A percentile compares a stretch with the other conserved stretches of the same genome.
phyloP scores from a whole-genome alignment of 139 green algal genomes.

The Pleodorina starrii region DNA sequence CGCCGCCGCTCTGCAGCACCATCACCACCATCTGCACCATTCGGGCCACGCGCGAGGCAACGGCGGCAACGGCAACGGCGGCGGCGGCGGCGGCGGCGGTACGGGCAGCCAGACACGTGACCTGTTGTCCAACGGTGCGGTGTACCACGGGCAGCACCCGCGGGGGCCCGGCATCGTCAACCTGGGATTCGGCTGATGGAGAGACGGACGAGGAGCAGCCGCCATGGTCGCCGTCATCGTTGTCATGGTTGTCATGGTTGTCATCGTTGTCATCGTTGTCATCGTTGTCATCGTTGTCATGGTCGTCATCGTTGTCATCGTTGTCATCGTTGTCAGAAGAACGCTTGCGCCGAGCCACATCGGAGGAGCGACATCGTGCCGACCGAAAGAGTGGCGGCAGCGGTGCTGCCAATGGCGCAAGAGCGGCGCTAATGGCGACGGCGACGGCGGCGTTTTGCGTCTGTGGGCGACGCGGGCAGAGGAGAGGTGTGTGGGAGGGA shows the following conservation, averaged over 20 bases:
- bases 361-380: not conserved
- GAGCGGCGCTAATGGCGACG: no score
- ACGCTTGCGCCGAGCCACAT: not conserved
- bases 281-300: not conserved
- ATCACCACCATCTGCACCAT: slow-evolving; percentile 5
- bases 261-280: not conserved
- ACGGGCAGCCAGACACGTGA: not conserved
- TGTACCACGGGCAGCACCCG: slow-evolving; percentile 42
- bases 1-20: not conserved
- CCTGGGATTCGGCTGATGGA: slow-evolving; percentile 36
- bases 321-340: not conserved
- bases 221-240: not conserved
- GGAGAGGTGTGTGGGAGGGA: no score
- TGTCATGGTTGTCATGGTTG: not conserved
- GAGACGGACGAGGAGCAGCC: not conserved
- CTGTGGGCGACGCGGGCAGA: no score
- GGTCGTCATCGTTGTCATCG: not conserved
- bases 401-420: no score
- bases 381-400: not conserved
- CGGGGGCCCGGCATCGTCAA: slow-evolving; percentile 18
- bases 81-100: not conserved
- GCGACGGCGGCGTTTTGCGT: no score
- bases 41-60: not conserved
- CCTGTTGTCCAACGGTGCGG: not conserved
- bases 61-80: not conserved